Conservation (phyloP, 768 basidiomycete species). For the Phylloporus sp. region DNA sequence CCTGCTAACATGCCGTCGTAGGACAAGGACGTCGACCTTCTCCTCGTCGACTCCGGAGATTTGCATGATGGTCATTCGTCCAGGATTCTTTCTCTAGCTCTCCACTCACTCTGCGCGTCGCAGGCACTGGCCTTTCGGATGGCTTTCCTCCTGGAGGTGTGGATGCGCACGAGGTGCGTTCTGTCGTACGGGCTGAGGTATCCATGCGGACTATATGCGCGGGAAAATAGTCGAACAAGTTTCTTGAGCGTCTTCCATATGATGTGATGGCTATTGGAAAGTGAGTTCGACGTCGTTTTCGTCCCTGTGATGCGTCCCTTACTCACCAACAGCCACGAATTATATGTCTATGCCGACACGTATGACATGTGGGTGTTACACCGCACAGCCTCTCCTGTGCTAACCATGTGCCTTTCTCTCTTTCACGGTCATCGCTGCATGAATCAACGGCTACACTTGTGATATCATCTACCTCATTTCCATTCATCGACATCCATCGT, state of each 20-base stretch:
- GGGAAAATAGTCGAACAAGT: constrained; percentile 61
- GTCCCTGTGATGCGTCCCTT: not conserved
- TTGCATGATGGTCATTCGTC: constrained; percentile 53
- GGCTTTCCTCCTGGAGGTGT: constrained; percentile 66
- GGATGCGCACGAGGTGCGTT: constrained; percentile 63
- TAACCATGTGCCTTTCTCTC: constrained; percentile 1
- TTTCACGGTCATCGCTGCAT: not conserved
- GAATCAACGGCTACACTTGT: not conserved
- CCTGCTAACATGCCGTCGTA: constrained; percentile 19
- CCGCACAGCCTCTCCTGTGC: not conserved
- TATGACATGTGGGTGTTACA: constrained; percentile 51
- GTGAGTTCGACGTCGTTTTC: constrained; percentile 34
- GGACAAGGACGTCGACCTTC: constrained; percentile 72
- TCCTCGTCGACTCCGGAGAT: constrained; percentile 81
- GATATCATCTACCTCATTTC: not conserved
- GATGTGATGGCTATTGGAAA: constrained; percentile 85
- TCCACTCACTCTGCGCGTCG: constrained; percentile 3
- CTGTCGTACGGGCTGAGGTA: not conserved
- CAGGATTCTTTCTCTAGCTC: not conserved
- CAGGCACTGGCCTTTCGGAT: constrained; percentile 74
- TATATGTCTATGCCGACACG: constrained; percentile 66
- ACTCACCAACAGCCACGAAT: constrained; percentile 56
- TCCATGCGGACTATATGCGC: not conserved
- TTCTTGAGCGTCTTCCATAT: constrained; percentile 69
- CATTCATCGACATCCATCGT: not conserved